phyloP scores from a whole-genome alignment of 169 alveolate genomes.

The Cryptosporidium andersoni region DNA sequence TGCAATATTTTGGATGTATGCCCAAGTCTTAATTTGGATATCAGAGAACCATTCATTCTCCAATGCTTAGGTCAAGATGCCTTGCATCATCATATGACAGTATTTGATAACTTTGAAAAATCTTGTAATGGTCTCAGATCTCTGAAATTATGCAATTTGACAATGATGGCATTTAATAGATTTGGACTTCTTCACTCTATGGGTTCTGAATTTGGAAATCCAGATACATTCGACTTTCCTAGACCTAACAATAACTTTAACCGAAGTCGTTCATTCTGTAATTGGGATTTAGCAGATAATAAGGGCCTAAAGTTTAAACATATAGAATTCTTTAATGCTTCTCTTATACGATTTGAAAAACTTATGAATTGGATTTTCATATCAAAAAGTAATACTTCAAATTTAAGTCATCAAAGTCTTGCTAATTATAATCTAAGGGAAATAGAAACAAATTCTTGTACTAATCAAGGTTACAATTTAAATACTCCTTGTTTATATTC shows the following conservation, averaged over 20 bases:
- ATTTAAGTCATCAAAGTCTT: too few species aligned
- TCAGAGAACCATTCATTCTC: constrained; percentile 18
- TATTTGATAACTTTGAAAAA: constrained; percentile 75
- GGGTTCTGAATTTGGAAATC: constrained; percentile 86
- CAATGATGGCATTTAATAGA: constrained; percentile 75
- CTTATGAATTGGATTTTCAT: constrained; percentile 16
- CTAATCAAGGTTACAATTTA: too few species aligned
- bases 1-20: constrained; percentile 73
- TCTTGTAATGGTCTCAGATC: constrained; percentile 76
- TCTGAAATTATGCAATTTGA: constrained; percentile 42
- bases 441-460: too few species aligned
- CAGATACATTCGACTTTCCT: constrained; percentile 85
- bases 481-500: neutral
- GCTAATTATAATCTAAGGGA: too few species aligned
- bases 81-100: constrained; percentile 78
- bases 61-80: constrained; percentile 68
- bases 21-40: constrained; percentile 47
- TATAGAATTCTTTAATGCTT: constrained; percentile 46
- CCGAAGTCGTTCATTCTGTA: constrained; percentile 75
- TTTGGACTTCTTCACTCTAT: constrained; percentile 80
- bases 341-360: constrained; percentile 42
- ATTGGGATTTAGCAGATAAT: constrained; percentile 84
- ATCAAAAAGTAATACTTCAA: neutral
- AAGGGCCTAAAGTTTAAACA: constrained; percentile 76
- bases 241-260: constrained; percentile 80